Base-by-base conservation (phyloP, 164 flowering plant species). In the Macadamia tetraphylla region DNA sequence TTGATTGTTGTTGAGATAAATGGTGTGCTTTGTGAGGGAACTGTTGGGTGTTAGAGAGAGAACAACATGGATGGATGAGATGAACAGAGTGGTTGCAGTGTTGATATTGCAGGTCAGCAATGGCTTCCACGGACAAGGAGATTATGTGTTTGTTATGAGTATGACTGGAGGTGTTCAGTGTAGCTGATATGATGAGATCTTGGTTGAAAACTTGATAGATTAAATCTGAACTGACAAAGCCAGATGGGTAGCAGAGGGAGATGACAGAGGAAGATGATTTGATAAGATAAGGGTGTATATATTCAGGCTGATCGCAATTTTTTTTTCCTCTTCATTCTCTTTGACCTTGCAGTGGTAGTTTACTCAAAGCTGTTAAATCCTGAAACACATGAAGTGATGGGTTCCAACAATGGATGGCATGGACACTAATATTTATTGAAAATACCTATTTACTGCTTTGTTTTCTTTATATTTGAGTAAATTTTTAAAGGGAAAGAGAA, bases 241-340 rank as follows among this genome's bases (percentile, higher is more conserved):
- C 81, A 63, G 91, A 76, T 32, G 99, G 98, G 88, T 85, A 88
- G 90, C 29, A 35, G 95, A 81, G 14, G 31, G 95, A 81, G 14
- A 92, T 77, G 2, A 91, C 78, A 15, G 91, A 86, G 6, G 3
- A 30, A 0, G 92, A 78, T 35, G 95, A 83, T 79, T 87, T 85
- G 81, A 92, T 65, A 79, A 89, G 84, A 53, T 94, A 94, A 1
- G 99, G 98, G 67, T 94, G 99, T 18, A 94, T 80, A 77, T 88
- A 94, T 64, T 94, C 99, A 6, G 92, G 91, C 48, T 87, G 92
- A 49, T 92, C 96, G 61, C 99, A 98, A 68, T 83, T 81, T 60
- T 89, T 86, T 23, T 23, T 23, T 23, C 0, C 23, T 23, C 23
- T 23, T 23, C 23, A 23, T 23, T 23, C 23, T 23, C 23, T 23